Evolutionary conservation across 2,329 filamentous ascomycete genomes (phyloP), one percentile per base, ranked within the genome.

Genomic region (Blastomyces parvus): DNA sequence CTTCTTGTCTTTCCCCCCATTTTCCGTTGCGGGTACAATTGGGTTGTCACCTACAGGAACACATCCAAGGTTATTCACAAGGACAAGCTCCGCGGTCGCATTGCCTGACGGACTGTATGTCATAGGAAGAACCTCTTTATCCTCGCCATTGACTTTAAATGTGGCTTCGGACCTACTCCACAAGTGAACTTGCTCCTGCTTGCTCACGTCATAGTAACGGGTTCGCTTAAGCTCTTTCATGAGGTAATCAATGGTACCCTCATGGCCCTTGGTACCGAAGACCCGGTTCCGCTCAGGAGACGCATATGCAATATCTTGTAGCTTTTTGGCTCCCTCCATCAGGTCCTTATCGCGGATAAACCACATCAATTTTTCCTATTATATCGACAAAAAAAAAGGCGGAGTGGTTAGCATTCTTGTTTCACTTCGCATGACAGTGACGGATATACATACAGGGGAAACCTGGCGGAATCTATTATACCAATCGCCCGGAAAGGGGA

Each of bases 41-140:
- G 59, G 27, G 42, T 25, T 42, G 59, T 19, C 25, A 67, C 68
- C 64, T 69, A 72, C 71, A 5, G 78, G 74, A 19, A 82, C 72
- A 72, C 89, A 92, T 57, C 89, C 89, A 5, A 84, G 74, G 69
- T 86, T 85, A 11, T 76, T 73, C 11, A 87, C 84, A 13, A 85
- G 78, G n/a, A 86, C 78, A 3, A 90, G 70, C 11, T 67, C 64
- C 44, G 50, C 61, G 8, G 56, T 57, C 22, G 63, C 52, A 11
- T 65, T 56, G 4, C 59, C 64, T 25, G 65, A 65, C 13, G 66
- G 66, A 40, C 61, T 61, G 48, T 66, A 68, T 40, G 66, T 67
- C 65, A 68, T 67, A 44, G 64, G 60, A 55, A 25, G n/a, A 57
- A 64, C 50, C 7, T 63, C 50, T 30, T 52, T 19, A 1, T 65